phyloP scores from a whole-genome alignment of 1,284 basidiomycete species.

The Papiliotrema terrestris region DNA sequence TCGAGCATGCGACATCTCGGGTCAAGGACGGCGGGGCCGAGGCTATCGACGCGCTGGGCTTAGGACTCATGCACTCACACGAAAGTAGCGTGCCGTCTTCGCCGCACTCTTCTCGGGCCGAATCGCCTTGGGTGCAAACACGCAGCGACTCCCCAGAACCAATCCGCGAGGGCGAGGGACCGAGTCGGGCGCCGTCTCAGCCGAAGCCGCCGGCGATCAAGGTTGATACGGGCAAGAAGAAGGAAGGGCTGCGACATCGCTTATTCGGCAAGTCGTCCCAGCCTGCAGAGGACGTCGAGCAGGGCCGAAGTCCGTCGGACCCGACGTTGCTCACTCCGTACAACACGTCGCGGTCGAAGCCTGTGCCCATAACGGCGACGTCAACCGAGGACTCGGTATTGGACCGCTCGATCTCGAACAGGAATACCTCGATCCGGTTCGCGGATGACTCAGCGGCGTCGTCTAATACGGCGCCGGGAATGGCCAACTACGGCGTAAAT shows the following conservation, averaged over 20 bases:
- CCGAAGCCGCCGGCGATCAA: constrained; percentile 2
- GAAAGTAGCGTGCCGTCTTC: background rate
- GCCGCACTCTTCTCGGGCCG: background rate
- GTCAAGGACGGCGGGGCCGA: constrained; percentile 26
- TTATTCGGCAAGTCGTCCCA: constrained; percentile 8
- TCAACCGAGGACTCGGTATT: constrained; percentile 6
- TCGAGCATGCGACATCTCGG: constrained; percentile 28
- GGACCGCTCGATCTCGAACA: constrained; percentile 13
- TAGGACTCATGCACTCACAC: background rate
- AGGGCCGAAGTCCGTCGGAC: constrained; percentile 11
- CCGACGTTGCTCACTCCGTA: constrained; percentile 9
- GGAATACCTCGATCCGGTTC: constrained; percentile 37
- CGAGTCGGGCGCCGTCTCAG: background rate
- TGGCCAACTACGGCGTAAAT: constrained; percentile 34
- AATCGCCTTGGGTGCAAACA: background rate
- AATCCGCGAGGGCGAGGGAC: background rate
- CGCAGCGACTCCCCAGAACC: background rate
- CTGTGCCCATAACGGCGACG: constrained; percentile 10
- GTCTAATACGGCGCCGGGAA: constrained; percentile 39
- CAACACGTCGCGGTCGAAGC: background rate
- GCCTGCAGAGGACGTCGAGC: constrained; percentile 12
- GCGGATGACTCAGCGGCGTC: constrained; percentile 31
- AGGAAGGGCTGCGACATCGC: constrained; percentile 4
- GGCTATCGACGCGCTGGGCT: constrained; percentile 29
- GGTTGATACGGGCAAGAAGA: constrained; percentile 6